Evolutionary conservation across 1,284 basidiomycete genomes (phyloP), one percentile per base, ranked within the genome.

Genomic region (Exobasidium rhododendri): DNA sequence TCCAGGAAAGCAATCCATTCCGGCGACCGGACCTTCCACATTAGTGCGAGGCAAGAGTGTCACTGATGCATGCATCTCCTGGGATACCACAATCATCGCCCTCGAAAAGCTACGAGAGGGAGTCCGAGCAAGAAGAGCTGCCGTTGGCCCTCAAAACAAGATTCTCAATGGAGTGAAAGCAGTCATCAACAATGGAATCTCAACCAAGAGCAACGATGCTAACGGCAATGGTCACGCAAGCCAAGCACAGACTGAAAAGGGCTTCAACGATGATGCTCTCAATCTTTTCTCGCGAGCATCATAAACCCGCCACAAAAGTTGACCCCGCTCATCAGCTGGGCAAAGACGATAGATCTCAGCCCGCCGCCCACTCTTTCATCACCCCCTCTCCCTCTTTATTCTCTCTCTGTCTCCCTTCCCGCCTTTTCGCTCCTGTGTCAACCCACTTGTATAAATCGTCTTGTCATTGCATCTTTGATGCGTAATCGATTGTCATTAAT

Each of bases 41-140:
- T 64, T 78, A 11, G 73, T 53, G 32, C 73, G 73, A 59, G 76
- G 76, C 4, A 70, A 77, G 63, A 68, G 65, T 24, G 73, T 78
- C 45, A 78, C 76, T 1, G 76, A 78, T 56, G 75, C 75, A 10
- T 78, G 76, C 56, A 69, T 78, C 56, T 63, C 66, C 53, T 78
- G 76, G 76, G 67, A 73, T 4, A 75, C 72, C 6, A 78, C 75
- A 4, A 66, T 74, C 1, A 52, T 60, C 13, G 77, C 71, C 4
- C 60, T 79, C 30, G 71, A 79, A 28, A 64, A 54, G 47, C 61
- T 79, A 17, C 63, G 75, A 7, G 29, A 62, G 17, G 75, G 65
- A 26, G 75, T 77, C 6, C 61, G 58, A 31, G 62, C 65, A 26
- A 67, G 75, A 20, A 61, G 75, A 22, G 30, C 60, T 20, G 59